Base-by-base conservation (phyloP, 1,284 basidiomycete species). In the Microbotryum scabiosae region DNA sequence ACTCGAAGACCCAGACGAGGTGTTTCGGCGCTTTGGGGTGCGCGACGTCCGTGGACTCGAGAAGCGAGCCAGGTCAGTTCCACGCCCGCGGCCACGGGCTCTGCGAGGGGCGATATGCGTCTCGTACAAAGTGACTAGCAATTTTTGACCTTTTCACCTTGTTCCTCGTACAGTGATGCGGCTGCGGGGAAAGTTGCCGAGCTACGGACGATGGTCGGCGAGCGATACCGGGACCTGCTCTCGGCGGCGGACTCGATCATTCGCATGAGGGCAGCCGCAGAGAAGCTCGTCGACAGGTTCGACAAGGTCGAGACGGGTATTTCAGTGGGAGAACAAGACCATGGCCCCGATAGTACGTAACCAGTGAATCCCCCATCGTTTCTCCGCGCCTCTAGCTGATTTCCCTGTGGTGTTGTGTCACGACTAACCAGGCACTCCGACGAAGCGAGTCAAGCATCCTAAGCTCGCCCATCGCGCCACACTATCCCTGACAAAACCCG, bases 121-220 rank as follows among this genome's bases (percentile, higher is more conserved):
- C 30, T 4, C 6, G 32, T 1, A 23, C 18, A 23, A 7, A 23
- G 5, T 20, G 5, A 26, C 26, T 36, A 16, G 46, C 32, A 16
- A 8, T 9, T 45, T 1, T 1, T 12, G 1, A 4, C 5, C 44
- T 9, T 5, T 9, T 10, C 28, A 4, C 10, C 18, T 16, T 21
- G 5, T 41, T 10, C 36, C 36, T 41, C 10, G 5, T 16, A n/a
- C 52, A 66, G 62, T 50, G 67, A 66, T 10, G 67, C 67, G 3
- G 67, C 67, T 7, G 63, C 58, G 2, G 65, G 60, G 46, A 68
- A 68, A 32, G 64, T 64, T 72, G 87, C 90, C 70, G 92, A 97
- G 73, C 81, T 96, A 50, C 80, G 91, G 67, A 80, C 88, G 30
- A 97, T 94, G 91, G 92, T 97, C 74, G 91, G 91, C 75, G 91